Percentiles rank a stretch among this genome's conserved stretches.
phyloP scores from a whole-genome alignment of 139 green algal genomes.

The Coelastrella sp. region DNA sequence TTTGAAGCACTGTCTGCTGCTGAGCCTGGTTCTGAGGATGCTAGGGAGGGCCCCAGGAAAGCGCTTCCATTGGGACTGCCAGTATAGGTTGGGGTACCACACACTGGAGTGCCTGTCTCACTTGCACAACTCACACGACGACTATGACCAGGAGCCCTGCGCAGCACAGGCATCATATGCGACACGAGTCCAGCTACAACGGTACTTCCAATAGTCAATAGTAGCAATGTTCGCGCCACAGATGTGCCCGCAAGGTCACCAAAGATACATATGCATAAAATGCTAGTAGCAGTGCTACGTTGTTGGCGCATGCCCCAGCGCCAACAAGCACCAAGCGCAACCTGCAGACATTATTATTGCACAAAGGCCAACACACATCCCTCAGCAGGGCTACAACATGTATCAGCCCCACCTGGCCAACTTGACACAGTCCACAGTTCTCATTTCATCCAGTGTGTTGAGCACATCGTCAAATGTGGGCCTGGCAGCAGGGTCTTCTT shows the following conservation, averaged over 20 bases:
- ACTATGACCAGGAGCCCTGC: constrained; percentile 3
- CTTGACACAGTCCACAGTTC: constrained; percentile 5
- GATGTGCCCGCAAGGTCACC: no score
- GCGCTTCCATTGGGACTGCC: constrained; percentile 9
- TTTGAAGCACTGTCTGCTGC: neutral
- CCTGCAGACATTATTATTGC: neutral
- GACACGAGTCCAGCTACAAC: neutral
- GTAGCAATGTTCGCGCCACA: no score
- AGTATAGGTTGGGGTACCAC: neutral
- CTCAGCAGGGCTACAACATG: no score
- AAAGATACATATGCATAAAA: no score
- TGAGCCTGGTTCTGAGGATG: neutral
- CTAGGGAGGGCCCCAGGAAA: neutral
- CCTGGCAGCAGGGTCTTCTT: constrained; percentile 54
- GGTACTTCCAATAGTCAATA: neutral
- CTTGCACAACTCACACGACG: constrained; percentile 13
- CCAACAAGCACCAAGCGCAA: no score
- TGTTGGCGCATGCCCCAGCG: no score
- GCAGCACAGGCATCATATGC: no score
- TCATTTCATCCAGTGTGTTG: constrained; percentile 54
- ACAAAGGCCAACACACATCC: neutral
- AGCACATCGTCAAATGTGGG: constrained; percentile 79
- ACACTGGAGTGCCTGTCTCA: neutral
- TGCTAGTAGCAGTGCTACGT: no score
- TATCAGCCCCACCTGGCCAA: neutral